Base-by-base conservation (phyloP, 257 asterid species). In the Orobanche coerulescens region DNA sequence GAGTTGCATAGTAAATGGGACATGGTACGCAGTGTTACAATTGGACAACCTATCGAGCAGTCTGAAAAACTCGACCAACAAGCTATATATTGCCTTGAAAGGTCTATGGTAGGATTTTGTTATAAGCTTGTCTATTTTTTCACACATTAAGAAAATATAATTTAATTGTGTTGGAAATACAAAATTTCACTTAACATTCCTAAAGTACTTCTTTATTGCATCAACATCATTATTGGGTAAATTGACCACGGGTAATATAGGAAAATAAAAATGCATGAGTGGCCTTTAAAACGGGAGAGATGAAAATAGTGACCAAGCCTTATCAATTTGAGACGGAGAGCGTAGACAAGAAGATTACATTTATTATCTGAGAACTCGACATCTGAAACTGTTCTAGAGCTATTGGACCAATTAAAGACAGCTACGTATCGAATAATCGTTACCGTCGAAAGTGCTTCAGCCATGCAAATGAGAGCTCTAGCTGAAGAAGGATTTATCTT, bases 371-470 rank as follows among this genome's bases (percentile, higher is more conserved):
- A 52, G 66, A 65, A 50, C 34, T 36, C 61, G 34, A 58, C 56
- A 23, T 42, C 47, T 20, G 31, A 48, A 50, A 44, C 52, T 24
- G 13, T 34, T 47, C 54, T 22, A 56, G 42, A 63, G 57, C 22
- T 46, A 63, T 31, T 46, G 3, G 20, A 46, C 43, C 36, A 36
- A 28, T 48, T 43, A 65, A 25, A 37, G 46, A 73, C 37, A n/a
- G 50, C 48, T 18, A 36, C 18, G 25, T 11, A 47, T 59, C 46
- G 14, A 39, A 65, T 42, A 58, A 53, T 50, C 52, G 67, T 79
- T 81, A 87, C 99, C 94, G 71, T 71, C 55, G 65, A 76, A 53
- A 93, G 72, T 65, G 96, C 95, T 68, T 93, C 96, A 30, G 95
- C 83, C 78, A 87, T 80, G 75, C 90, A 84, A 66, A 89, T 71